phyloP scores from a whole-genome alignment of 805 yeast species.

The Pichia exigua region DNA sequence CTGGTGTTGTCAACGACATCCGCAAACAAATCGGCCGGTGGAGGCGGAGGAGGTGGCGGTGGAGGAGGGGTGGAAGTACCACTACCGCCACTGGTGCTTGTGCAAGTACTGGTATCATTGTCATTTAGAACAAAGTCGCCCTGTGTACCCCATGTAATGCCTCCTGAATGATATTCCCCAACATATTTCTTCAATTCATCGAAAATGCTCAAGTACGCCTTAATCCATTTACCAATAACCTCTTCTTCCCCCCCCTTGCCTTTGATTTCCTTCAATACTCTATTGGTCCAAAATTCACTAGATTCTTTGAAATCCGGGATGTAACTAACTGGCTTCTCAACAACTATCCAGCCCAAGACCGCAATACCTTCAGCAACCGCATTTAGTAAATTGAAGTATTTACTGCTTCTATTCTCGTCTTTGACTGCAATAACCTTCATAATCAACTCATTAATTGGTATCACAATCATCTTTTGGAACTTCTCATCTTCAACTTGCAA shows the following conservation, averaged over 20 bases:
- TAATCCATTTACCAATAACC: slow-evolving; percentile 80
- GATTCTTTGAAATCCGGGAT: slow-evolving; percentile 83
- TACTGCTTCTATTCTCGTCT: slow-evolving; percentile 66
- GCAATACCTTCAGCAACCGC: slow-evolving; percentile 87
- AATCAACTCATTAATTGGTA: slow-evolving; percentile 61
- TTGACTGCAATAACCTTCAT: slow-evolving; percentile 53
- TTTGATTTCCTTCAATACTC: slow-evolving; percentile 77
- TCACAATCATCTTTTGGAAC: slow-evolving; percentile 43
- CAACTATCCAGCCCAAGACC: slow-evolving; percentile 84
- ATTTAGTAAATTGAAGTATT: slow-evolving; percentile 62
- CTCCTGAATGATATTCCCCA: slow-evolving; percentile 72
- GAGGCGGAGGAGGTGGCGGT: slow-evolving; percentile 71
- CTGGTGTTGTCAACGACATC: slow-evolving; percentile 10
- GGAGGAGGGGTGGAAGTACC: slow-evolving; percentile 32
- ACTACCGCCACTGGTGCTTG: too few species aligned
- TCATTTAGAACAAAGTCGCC: slow-evolving; percentile 45
- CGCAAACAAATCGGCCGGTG: slow-evolving; percentile 68
- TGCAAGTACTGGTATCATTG: neutral
- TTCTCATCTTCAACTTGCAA: slow-evolving; percentile 52
- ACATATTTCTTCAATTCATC: slow-evolving; percentile 66
- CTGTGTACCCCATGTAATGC: slow-evolving; percentile 69
- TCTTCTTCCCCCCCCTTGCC: slow-evolving; percentile 41
- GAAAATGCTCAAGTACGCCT: slow-evolving; percentile 51
- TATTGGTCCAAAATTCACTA: slow-evolving; percentile 89
- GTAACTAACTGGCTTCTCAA: slow-evolving; percentile 63